Conservation (phyloP, 2,329 filamentous ascomycete species). For the Myriosclerotinia scirpicola region DNA sequence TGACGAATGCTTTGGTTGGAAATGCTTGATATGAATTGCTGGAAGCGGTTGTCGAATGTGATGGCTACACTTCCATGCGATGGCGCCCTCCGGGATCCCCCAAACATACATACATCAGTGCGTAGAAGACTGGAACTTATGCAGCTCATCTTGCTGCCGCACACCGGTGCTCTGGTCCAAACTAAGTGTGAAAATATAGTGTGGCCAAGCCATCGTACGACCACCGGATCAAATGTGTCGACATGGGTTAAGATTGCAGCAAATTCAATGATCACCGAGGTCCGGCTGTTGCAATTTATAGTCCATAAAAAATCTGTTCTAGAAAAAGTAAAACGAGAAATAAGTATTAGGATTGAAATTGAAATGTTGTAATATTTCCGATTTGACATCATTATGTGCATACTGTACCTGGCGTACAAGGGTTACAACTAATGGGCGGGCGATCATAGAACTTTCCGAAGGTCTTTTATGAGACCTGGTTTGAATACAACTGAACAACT, state of each 20-base stretch:
- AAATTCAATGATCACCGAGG: constrained; percentile 23
- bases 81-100: constrained; percentile 28
- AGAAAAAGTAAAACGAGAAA: constrained; percentile 17
- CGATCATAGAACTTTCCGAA: constrained; percentile 18
- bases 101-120: constrained; percentile 32
- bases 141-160: constrained; percentile 41
- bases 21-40: constrained; percentile 15
- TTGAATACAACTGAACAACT: not conserved
- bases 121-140: constrained; percentile 34
- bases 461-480: not conserved
- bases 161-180: constrained; percentile 35
- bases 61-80: constrained; percentile 28
- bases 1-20: constrained; percentile 12
- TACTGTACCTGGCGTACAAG: constrained; percentile 15
- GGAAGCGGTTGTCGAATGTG: constrained; percentile 16
- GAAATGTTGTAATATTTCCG: constrained; percentile 18
- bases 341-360: not conserved
- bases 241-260: constrained; percentile 20
- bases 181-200: constrained; percentile 23
- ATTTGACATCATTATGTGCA: constrained; percentile 17
- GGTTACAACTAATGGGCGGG: constrained; percentile 12
- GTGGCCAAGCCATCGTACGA: constrained; percentile 24
- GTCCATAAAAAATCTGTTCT: constrained; percentile 20
- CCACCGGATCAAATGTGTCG: constrained; percentile 21
- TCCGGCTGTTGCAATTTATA: constrained; percentile 14